Evolutionary conservation across 202 grass and related monocot species (phyloP), one percentile per base, ranked within the genome.

Genomic region (Carex sylvatica): DNA sequence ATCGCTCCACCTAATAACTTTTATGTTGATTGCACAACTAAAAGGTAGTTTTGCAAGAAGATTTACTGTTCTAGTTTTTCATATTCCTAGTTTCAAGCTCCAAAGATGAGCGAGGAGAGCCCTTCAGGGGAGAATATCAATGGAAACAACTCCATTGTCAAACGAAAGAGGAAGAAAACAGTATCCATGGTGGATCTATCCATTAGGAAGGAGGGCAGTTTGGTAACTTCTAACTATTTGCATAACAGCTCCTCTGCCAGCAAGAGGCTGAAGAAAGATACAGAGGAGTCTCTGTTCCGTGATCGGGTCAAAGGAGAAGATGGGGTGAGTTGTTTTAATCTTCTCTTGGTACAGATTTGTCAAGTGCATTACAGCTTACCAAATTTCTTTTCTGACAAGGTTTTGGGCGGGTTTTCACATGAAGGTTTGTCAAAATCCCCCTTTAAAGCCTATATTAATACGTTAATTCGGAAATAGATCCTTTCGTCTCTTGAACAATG

Each of bases 81-180:
- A 35, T 20, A 70, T 82, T 62, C 14, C 26, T 49, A 38, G 24
- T 18, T 82, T 70, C 38, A 85, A 82, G 80, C 35, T 80, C 35
- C 23, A 52, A 93, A 60, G 24, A 98, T 99, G 93, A 99, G 90
- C 79, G 91, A 92, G 86, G 85, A 89, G 54, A 93, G 82, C 36
- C 93, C 91, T 85, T 90, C 91, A 80, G 89, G 87, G 61, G 91
- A 93, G 75, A 93, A 84, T 65, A 83, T 90, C 35, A 87, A 85
- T 54, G 92, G 88, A 84, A 83, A 90, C 74, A 92, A 89, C 85
- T 93, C 89, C 92, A 83, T 90, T 79, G 86, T 86, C 44, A 99
- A 96, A 87, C 89, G 90, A 36, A 99, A 96, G 88, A 93, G 96
- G 51, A 99, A 93, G 88, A 88, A 87, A 65, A 91, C 88, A 76